Evolutionary conservation across 1,284 basidiomycete genomes (phyloP).

Genomic region (Naganishia sp.): DNA sequence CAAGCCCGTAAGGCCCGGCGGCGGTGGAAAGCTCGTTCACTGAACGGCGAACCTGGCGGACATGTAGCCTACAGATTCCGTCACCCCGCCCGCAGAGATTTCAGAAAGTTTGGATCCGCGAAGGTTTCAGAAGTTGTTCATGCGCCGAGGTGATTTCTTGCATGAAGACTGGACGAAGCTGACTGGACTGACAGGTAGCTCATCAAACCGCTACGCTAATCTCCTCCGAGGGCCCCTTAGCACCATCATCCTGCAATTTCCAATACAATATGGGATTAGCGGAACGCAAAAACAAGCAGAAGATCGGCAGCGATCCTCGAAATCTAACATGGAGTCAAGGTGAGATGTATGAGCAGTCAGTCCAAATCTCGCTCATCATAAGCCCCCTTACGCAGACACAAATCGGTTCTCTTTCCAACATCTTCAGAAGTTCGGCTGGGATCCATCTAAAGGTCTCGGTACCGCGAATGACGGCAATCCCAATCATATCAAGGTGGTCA

Average conservation of each 20-base stretch:
- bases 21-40: too few species aligned
- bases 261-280: conserved; percentile 51
- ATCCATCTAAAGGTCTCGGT: conserved; percentile 48
- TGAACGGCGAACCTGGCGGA: neutral
- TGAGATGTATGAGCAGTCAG: neutral
- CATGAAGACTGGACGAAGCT: neutral
- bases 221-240: neutral
- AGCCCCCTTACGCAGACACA: conserved; percentile 38
- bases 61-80: neutral
- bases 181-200: neutral
- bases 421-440: conserved; percentile 54
- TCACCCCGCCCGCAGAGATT: neutral
- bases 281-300: conserved; percentile 54
- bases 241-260: neutral
- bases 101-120: conserved; percentile 20
- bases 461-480: conserved; percentile 45
- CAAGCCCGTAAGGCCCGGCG: too few species aligned
- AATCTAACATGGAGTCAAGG: conserved; percentile 54
- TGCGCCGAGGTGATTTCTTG: neutral
- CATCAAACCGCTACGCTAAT: neutral
- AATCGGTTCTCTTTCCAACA: conserved; percentile 54
- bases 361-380: too few species aligned
- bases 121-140: conserved; percentile 13
- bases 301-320: conserved; percentile 53
- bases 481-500: conserved; percentile 53